Base-by-base conservation (phyloP, 495 filamentous ascomycete species). In the Hypoxylon lienhwacheense region DNA sequence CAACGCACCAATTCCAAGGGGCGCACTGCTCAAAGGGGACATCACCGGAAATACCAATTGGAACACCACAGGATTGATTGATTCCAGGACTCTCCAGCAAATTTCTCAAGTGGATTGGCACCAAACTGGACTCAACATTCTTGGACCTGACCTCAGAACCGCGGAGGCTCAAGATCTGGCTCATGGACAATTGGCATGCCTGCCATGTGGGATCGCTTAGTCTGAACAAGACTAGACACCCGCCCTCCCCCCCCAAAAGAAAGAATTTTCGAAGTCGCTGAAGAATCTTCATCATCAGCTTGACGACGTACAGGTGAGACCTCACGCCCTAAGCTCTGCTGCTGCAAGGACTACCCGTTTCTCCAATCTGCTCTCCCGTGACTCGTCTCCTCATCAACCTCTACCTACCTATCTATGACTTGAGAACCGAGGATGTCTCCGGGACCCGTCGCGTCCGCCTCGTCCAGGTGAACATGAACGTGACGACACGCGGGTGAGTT, bases 161-260 rank as follows among this genome's bases (percentile, higher is more conserved):
- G n/a, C 15, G 16, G 19, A 28, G 28, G 39, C 19, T 46, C 50
- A 48, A n/a, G 10, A 7, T 40, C 45, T 15, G 29, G 8, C n/a
- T 14, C 21, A 44, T 35, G 51, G 51, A 61, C 51, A 52, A 47
- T 25, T 61, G 58, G 52, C 58, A 44, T 21, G 36, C 58, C 58
- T 34, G 58, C 58, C 52, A 53, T 53, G 58, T n/a, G n/a, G n/a
- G 58, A 61, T 47, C 52, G 45, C 41, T 32, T 24, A 55, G 51
- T 42, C 57, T 51, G 26, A 39, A 7, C 20, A 47, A 41, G 57
- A 42, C 46, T 43, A 29, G 17, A 50, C 34, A 36, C 25, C n/a
- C n/a, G n/a, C n/a, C n/a, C n/a, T n/a, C n/a, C n/a, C n/a, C n/a
- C n/a, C n/a, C n/a, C n/a, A n/a, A n/a, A n/a, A n/a, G n/a, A n/a